Conservation (phyloP, 768 basidiomycete genomes). For the Boletales sp. region DNA sequence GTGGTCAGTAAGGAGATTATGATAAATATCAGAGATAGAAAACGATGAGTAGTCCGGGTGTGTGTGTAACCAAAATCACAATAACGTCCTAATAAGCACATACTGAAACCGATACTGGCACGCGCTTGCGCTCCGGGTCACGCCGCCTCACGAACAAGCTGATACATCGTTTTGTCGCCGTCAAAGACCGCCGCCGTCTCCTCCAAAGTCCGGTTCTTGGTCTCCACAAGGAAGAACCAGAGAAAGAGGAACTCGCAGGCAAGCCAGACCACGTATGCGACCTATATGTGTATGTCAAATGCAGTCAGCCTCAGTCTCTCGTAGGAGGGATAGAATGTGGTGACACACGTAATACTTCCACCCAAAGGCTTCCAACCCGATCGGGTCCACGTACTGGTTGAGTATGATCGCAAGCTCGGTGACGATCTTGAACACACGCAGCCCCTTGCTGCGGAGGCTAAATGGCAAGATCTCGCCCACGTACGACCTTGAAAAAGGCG, state of each 20-base stretch:
- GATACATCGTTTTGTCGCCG: slow-evolving; percentile 50
- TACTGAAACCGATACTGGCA: no score
- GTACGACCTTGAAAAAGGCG: slow-evolving; percentile 82
- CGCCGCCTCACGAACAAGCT: neutral
- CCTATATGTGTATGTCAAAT: slow-evolving; percentile 23
- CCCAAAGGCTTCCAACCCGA: slow-evolving; percentile 56
- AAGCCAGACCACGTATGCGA: slow-evolving; percentile 73
- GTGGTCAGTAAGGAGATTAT: no score
- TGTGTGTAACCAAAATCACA: no score
- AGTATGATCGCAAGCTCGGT: slow-evolving; percentile 81
- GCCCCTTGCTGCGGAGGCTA: slow-evolving; percentile 80
- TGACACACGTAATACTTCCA: slow-evolving; percentile 75
- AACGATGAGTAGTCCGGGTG: no score
- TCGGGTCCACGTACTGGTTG: slow-evolving; percentile 86
- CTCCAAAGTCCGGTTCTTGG: slow-evolving; percentile 69
- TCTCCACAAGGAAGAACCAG: slow-evolving; percentile 69
- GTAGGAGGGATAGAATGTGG: no score
- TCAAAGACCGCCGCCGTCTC: slow-evolving; percentile 81
- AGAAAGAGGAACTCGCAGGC: slow-evolving; percentile 60
- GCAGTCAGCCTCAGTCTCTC: no score
- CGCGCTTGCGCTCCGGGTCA: no score
- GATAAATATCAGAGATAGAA: no score
- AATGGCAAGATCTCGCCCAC: slow-evolving; percentile 87
- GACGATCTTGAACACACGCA: slow-evolving; percentile 75
- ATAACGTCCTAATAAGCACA: no score